Evolutionary conservation across 192 early-diverging fungal genomes (phyloP).

Genomic region (Coemansia sp.): DNA sequence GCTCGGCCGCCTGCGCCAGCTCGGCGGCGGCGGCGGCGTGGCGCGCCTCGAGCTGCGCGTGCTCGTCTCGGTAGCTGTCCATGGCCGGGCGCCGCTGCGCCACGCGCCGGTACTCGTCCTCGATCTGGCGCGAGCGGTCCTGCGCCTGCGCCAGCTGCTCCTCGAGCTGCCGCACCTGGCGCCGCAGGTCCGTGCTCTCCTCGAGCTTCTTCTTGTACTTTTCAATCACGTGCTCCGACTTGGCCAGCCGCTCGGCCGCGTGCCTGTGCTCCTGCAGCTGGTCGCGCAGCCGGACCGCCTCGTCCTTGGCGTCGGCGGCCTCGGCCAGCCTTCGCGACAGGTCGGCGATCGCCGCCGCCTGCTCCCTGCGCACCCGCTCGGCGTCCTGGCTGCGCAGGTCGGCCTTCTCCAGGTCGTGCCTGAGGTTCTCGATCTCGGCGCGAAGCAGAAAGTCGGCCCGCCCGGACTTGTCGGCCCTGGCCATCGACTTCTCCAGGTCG

Average conservation of each 20-base stretch:
- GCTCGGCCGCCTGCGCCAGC: slow-evolving; percentile 73
- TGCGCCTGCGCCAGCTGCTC: slow-evolving; percentile 72
- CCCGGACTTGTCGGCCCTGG: slow-evolving; percentile 73
- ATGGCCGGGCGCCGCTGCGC: slow-evolving; percentile 77
- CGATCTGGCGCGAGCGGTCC: slow-evolving; percentile 74
- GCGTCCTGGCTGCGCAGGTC: slow-evolving; percentile 74
- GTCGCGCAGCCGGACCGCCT: slow-evolving; percentile 77
- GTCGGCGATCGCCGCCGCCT: slow-evolving; percentile 65
- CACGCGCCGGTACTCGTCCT: slow-evolving; percentile 88
- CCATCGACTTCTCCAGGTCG: slow-evolving; percentile 78
- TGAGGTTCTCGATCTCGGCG: slow-evolving; percentile 86
- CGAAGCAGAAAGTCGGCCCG: slow-evolving; percentile 83
- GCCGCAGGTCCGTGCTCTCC: slow-evolving; percentile 78
- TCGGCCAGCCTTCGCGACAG: slow-evolving; percentile 66
- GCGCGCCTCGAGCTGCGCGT: slow-evolving; percentile 72
- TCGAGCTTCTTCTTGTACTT: slow-evolving; percentile 97
- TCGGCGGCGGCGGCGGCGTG: slow-evolving; percentile 69
- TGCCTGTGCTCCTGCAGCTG: slow-evolving; percentile 92
- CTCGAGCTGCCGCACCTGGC: slow-evolving; percentile 78
- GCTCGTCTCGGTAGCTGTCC: slow-evolving; percentile 87
- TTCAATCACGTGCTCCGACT: slow-evolving; percentile 93
- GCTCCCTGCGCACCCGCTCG: slow-evolving; percentile 65
- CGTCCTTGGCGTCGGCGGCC: slow-evolving; percentile 66
- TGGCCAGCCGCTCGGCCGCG: slow-evolving; percentile 88
- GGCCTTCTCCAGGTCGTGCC: slow-evolving; percentile 81